A percentile compares a stretch with the other conserved stretches of the same genome.
phyloP scores from a whole-genome alignment of 352 stramenopile genomes.

The Aphanomyces euteiches region DNA sequence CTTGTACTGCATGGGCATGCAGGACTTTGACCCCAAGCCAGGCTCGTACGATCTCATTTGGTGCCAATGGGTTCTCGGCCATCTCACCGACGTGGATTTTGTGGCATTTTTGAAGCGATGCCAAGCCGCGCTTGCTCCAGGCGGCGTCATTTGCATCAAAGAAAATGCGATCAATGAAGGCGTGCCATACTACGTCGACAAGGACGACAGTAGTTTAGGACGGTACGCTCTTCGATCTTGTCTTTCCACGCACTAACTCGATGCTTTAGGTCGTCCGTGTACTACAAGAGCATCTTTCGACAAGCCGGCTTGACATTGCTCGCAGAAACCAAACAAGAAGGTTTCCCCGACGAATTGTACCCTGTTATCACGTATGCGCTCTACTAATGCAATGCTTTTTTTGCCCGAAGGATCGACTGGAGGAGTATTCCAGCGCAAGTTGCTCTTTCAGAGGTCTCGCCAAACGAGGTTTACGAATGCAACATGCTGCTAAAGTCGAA shows the following conservation, averaged over 20 bases:
- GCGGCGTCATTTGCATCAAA: slow-evolving; percentile 83
- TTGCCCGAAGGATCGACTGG: too few species aligned
- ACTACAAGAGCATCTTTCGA: slow-evolving; percentile 91
- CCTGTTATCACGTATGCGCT: slow-evolving; percentile 94
- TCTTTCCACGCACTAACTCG: background rate
- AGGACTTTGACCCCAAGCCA: slow-evolving; percentile 77
- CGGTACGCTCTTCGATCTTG: slow-evolving; percentile 48
- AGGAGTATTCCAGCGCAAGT: too few species aligned
- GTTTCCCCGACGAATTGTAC: slow-evolving; percentile 94
- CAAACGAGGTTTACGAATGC: too few species aligned
- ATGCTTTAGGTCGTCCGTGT: slow-evolving; percentile 49
- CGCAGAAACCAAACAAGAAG: slow-evolving; percentile 70
- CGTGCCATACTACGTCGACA: slow-evolving; percentile 89
- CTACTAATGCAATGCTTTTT: slow-evolving; percentile 35
- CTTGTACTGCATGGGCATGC: slow-evolving; percentile 88
- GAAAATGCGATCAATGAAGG: slow-evolving; percentile 86
- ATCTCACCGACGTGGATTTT: slow-evolving; percentile 94
- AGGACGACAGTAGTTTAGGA: slow-evolving; percentile 92
- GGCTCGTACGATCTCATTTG: slow-evolving; percentile 93
- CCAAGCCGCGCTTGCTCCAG: slow-evolving; percentile 48
- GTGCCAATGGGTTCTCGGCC: slow-evolving; percentile 95
- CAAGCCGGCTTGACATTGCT: slow-evolving; percentile 88
- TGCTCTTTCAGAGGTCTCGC: too few species aligned
- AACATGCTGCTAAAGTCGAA: too few species aligned
- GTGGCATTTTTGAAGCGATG: slow-evolving; percentile 90